These are phyloP conservation scores for Ensete ventricosum DNA, from an alignment of 176 grass and related monocot species.

Conservation along the genomic window DNA sequence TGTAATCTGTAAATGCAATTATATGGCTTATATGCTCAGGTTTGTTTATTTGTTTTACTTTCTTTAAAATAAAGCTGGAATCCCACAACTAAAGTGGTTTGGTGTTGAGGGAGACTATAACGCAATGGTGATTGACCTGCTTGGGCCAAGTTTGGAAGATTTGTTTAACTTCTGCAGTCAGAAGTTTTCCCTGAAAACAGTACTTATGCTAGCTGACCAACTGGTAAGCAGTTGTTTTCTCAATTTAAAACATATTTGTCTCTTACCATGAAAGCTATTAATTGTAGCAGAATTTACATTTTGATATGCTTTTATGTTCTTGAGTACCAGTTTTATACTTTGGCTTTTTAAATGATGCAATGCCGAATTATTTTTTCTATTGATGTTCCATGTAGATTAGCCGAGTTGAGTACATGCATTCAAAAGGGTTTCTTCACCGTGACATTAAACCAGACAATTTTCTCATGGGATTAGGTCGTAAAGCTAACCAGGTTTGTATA, in stretches of 20 bases:
- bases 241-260: neutral
- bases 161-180: conserved; percentile 83
- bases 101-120: conserved; percentile 76
- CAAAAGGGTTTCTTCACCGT: conserved; percentile 87
- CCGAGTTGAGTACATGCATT: conserved; percentile 90
- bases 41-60: conserved; percentile 8
- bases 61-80: conserved; percentile 41
- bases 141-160: conserved; percentile 88
- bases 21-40: conserved; percentile 6
- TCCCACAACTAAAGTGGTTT: conserved; percentile 89
- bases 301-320: neutral
- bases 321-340: neutral
- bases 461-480: conserved; percentile 71
- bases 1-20: neutral
- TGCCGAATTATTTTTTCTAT: neutral
- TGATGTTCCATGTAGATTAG: conserved; percentile 40
- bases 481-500: conserved; percentile 72
- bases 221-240: conserved; percentile 37
- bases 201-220: conserved; percentile 96
- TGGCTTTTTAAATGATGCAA: neutral
- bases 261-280: neutral
- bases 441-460: conserved; percentile 95
- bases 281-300: neutral
- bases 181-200: conserved; percentile 76
- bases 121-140: conserved; percentile 87